Evolutionary conservation across 495 filamentous ascomycete genomes (phyloP), one percentile per base, ranked within the genome.

Genomic region (Lineolata rhizophorae): DNA sequence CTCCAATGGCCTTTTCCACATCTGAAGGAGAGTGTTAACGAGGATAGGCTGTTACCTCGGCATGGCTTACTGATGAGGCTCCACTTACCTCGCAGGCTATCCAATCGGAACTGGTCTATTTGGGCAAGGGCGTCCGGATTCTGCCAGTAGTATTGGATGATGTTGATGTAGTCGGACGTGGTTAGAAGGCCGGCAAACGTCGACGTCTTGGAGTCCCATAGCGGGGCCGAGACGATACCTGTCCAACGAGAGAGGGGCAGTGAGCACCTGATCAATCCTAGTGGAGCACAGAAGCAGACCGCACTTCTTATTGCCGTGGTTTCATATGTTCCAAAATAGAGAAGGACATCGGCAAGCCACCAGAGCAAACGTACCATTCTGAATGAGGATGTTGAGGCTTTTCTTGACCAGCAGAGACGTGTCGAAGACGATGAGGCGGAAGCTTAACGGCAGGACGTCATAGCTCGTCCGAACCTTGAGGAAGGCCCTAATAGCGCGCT

Each of bases 131-230:
- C 73, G 27, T 85, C 79, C 11, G 90, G 90, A 44, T 85, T 91
- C 56, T 95, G 85, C 71, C 87, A 95, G 58, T 95, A 95, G 53
- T 95, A 99, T 55, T 95, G 90, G 32, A 99, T 90, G 34, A 99
- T 76, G 50, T 99, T 99, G 60, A 99, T 78, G 52, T 87, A 99
- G 52, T 99, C 87, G 39, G 81, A 87, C 29, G 80, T 90, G 14
- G 87, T 95, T 45, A 99, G 64, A 16, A 95, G 62, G 31, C 87
- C 87, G 16, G 90, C 87, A 49, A 95, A 99, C 15, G 74, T 81
- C 17, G 83, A 92, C 3, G 74, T 77, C 35, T 79, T 79, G 20
- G 84, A 92, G 54, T 99, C 87, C 87, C 87, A 99, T 40, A 99
- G 63, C 17, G 87, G 87, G 15, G 87, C 87, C 26, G 87, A 99